Evolutionary conservation across 78 protist species (phyloP).

Genomic region (Anaeramoeba ignava): DNA sequence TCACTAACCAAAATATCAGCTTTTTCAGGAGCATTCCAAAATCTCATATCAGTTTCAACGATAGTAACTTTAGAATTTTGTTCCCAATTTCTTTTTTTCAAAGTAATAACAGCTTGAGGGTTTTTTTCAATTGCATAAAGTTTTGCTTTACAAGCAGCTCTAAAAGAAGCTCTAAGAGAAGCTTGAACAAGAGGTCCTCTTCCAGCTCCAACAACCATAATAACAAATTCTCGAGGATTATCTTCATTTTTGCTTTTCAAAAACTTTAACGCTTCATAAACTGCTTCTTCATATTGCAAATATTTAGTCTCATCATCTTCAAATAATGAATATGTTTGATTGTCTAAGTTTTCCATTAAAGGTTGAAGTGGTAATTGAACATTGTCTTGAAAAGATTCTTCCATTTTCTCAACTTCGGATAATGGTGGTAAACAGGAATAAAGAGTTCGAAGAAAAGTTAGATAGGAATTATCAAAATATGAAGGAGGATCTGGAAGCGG

Average conservation of each 20-base stretch:
- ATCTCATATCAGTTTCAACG: conserved; percentile 48
- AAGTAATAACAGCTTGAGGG: conserved; percentile 82
- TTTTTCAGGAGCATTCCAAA: conserved; percentile 20
- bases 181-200: conserved; percentile 87
- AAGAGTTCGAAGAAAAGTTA: too few species aligned
- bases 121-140: conserved; percentile 93
- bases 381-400: too few species aligned
- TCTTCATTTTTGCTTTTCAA: too few species aligned
- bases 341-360: background rate
- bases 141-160: conserved; percentile 8
- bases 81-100: conserved; percentile 9
- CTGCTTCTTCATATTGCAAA: background rate
- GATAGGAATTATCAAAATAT: too few species aligned
- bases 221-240: conserved; percentile 5
- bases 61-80: background rate
- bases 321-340: background rate
- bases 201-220: conserved; percentile 97
- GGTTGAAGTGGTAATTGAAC: background rate
- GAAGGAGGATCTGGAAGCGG: too few species aligned
- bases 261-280: background rate
- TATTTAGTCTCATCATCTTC: background rate
- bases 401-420: too few species aligned
- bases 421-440: too few species aligned
- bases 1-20: conserved; percentile 68
- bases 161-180: conserved; percentile 35